phyloP scores from a whole-genome alignment of 768 basidiomycete genomes.

The Panaeolus cyanescens region DNA sequence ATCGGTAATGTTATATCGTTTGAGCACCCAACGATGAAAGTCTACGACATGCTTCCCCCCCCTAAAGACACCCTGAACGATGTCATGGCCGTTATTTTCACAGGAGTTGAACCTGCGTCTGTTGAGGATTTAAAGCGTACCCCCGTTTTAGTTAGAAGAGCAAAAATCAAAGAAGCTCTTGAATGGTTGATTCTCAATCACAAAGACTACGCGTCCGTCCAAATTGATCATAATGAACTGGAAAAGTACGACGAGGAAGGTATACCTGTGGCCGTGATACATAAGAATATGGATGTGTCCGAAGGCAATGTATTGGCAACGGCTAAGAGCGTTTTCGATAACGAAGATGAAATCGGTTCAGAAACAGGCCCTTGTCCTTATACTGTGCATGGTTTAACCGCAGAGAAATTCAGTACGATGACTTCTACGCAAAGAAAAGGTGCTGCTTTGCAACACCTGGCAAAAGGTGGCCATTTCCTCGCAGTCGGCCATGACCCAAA shows the following conservation, averaged over 20 bases:
- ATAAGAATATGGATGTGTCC: background rate
- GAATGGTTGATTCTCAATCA: slow-evolving; percentile 13
- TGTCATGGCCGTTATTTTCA: slow-evolving; percentile 14
- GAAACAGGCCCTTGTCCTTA: slow-evolving; percentile 34
- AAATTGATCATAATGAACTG: slow-evolving; percentile 23
- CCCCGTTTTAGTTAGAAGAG: slow-evolving; percentile 5
- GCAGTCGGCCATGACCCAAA: slow-evolving; percentile 24
- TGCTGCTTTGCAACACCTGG: slow-evolving; percentile 25
- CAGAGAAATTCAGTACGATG: slow-evolving; percentile 19
- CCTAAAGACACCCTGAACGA: slow-evolving; percentile 21
- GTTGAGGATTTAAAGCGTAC: background rate
- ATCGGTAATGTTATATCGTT: slow-evolving; percentile 30
- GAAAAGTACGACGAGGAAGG: slow-evolving; percentile 18
- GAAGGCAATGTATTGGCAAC: background rate
- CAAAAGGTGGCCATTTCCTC: slow-evolving; percentile 21
- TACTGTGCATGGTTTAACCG: slow-evolving; percentile 36
- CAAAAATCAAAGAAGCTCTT: background rate
- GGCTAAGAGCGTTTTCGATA: slow-evolving; percentile 11
- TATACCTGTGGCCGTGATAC: slow-evolving; percentile 17
- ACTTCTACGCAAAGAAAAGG: slow-evolving; percentile 12
- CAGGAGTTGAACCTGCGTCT: no score
- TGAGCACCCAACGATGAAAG: slow-evolving; percentile 22
- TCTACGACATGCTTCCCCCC: slow-evolving; percentile 27
- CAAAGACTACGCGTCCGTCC: slow-evolving; percentile 1
- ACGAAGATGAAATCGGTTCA: slow-evolving; percentile 21